Evolutionary conservation across 2,329 filamentous ascomycete species (phyloP).

Genomic region (Anthostomella pinea): DNA sequence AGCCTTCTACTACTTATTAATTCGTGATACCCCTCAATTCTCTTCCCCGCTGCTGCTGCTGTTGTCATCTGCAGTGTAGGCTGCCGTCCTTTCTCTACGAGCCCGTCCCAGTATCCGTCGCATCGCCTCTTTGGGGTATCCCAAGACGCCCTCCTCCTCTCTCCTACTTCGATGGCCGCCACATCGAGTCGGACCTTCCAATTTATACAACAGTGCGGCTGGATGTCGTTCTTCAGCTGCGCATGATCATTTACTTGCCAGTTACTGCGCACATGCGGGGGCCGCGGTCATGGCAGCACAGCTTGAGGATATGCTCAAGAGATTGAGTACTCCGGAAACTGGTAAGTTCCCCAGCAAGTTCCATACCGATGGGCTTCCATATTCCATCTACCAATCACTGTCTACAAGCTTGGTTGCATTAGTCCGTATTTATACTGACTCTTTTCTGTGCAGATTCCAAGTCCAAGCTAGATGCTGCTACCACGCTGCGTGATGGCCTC

Average conservation of each 20-base stretch:
- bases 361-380: slow-evolving; percentile 1
- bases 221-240: slow-evolving; percentile 25
- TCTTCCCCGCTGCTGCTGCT: slow-evolving; percentile 14
- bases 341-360: slow-evolving; percentile 40
- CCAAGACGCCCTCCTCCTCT: too few relatives aligned
- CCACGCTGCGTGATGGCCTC: slow-evolving; percentile 84
- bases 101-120: too few relatives aligned
- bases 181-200: background rate
- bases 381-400: too few relatives aligned
- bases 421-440: background rate
- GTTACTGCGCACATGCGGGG: slow-evolving; percentile 32
- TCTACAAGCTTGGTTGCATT: too few relatives aligned
- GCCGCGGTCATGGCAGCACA: slow-evolving; percentile 57
- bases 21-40: slow-evolving; percentile 26
- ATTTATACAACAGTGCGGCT: background rate
- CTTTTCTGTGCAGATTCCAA: slow-evolving; percentile 64
- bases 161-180: too few relatives aligned
- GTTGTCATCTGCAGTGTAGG: slow-evolving; percentile 1
- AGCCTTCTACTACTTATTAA: slow-evolving; percentile 16
- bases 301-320: slow-evolving; percentile 63
- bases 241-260: slow-evolving; percentile 22
- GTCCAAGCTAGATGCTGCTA: slow-evolving; percentile 76
- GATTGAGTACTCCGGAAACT: slow-evolving; percentile 54
- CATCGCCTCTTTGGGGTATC: too few relatives aligned
- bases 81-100: too few relatives aligned